A percentile compares a stretch with the other conserved stretches of the same genome.
Evolutionary conservation across 2,329 filamentous ascomycete genomes (phyloP).

Genomic region (Sporothrix pallida): DNA sequence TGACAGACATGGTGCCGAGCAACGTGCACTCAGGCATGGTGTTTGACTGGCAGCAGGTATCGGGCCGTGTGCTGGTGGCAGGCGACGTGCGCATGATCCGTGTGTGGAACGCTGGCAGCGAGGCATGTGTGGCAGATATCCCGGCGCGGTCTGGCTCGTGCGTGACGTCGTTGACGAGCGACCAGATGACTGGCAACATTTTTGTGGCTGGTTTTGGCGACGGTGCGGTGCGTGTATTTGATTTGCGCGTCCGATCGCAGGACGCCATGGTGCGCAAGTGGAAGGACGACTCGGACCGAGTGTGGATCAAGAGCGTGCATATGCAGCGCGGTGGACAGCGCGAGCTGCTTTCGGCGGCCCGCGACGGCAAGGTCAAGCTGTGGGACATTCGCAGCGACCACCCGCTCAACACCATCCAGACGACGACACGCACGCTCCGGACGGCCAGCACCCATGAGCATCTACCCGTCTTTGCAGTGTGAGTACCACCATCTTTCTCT

Average conservation of each 20-base stretch:
- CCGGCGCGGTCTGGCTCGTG: constrained; percentile 92
- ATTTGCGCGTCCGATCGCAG: constrained; percentile 80
- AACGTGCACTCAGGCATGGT: constrained; percentile 95
- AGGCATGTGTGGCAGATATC: constrained; percentile 92
- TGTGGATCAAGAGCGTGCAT: constrained; percentile 95
- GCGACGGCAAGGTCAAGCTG: constrained; percentile 90
- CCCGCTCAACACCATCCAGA: constrained; percentile 73
- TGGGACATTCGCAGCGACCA: constrained; percentile 94
- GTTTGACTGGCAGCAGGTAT: constrained; percentile 99
- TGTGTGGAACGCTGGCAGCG: constrained; percentile 93
- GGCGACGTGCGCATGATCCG: constrained; percentile 95
- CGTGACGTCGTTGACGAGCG: constrained; percentile 92
- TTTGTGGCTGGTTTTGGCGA: constrained; percentile 97
- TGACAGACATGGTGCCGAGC: constrained; percentile 92
- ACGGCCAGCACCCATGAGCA: constrained; percentile 95
- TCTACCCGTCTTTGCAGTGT: constrained; percentile 92
- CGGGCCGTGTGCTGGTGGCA: constrained; percentile 90
- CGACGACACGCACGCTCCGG: constrained; percentile 77
- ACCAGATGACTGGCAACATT: constrained; percentile 96
- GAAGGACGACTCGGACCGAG: constrained; percentile 83
- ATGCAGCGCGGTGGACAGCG: constrained; percentile 94
- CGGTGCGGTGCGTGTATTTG: constrained; percentile 91
- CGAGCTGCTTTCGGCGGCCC: constrained; percentile 86
- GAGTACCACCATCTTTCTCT: constrained; percentile 52
- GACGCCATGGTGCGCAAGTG: constrained; percentile 95